A percentile compares a stretch with the other conserved stretches of the same genome.
These are phyloP conservation scores for Claviceps humidiphila DNA, from an alignment of 2,329 filamentous ascomycete species.

Conservation along the genomic window DNA sequence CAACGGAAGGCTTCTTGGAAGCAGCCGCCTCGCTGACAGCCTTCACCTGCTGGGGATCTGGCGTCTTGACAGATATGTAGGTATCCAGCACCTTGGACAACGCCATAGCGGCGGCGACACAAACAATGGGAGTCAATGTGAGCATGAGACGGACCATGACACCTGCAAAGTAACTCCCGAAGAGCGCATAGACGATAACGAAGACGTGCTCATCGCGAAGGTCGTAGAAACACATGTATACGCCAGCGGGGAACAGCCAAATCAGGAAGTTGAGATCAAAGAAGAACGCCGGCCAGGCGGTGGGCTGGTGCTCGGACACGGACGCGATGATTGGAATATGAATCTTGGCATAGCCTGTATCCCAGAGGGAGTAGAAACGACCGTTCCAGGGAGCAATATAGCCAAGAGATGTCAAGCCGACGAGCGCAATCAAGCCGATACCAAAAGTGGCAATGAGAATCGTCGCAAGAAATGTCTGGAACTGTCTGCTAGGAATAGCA, in stretches of 20 bases:
- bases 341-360: conserved; percentile 96
- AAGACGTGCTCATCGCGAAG: conserved; percentile 96
- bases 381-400: conserved; percentile 96
- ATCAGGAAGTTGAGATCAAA: conserved; percentile 97
- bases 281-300: conserved; percentile 98
- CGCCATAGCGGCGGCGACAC: conserved; percentile 81
- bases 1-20: conserved; percentile 39
- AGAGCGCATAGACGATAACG: conserved; percentile 89
- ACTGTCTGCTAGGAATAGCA: conserved; percentile 85
- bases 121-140: conserved; percentile 90
- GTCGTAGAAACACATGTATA: conserved; percentile 94
- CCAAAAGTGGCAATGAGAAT: conserved; percentile 64
- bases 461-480: conserved; percentile 74
- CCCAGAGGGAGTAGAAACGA: conserved; percentile 98
- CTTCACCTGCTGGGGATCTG: conserved; percentile 35
- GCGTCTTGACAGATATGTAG: conserved; percentile 58
- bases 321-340: conserved; percentile 99
- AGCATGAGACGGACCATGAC: conserved; percentile 99
- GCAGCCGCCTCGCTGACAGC: conserved; percentile 35
- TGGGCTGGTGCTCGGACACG: conserved; percentile 98
- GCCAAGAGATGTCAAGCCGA: conserved; percentile 76
- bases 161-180: conserved; percentile 94
- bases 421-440: conserved; percentile 59
- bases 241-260: conserved; percentile 96
- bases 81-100: conserved; percentile 79